phyloP scores from a whole-genome alignment of 257 asterid genomes.

The Solanum lignicaule region DNA sequence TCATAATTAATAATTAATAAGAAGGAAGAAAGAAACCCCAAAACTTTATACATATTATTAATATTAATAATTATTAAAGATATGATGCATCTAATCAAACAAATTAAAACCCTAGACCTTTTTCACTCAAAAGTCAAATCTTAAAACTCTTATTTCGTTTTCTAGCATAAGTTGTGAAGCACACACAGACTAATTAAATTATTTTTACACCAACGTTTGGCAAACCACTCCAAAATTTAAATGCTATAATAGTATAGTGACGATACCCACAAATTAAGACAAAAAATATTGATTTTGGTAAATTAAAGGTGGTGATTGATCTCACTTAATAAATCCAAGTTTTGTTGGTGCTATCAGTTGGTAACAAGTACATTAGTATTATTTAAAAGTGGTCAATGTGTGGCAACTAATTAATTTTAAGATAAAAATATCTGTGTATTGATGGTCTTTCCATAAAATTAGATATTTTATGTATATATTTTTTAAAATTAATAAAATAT shows the following conservation, averaged over 20 bases:
- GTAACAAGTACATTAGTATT: background rate
- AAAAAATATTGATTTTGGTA: background rate
- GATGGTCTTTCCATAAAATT: background rate
- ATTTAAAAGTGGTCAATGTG: background rate
- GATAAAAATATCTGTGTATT: background rate
- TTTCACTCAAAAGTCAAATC: background rate
- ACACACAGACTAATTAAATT: background rate
- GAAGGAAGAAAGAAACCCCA: background rate
- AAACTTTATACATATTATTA: background rate
- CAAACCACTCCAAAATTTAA: constrained; percentile 7
- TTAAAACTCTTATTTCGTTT: background rate
- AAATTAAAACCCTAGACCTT: background rate
- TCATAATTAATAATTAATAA: background rate
- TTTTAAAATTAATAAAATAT: no score
- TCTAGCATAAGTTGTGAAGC: background rate
- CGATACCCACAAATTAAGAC: background rate
- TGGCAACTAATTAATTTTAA: background rate
- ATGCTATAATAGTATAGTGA: background rate
- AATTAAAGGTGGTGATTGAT: background rate
- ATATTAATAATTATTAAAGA: background rate
- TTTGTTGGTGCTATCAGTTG: background rate
- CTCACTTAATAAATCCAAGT: background rate
- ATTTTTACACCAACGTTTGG: constrained; percentile 1
- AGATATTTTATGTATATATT: background rate
- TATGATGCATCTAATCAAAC: background rate